Evolutionary conservation across 108 stramenopile genomes (phyloP).

Genomic region (Mediolabrus comicus): DNA sequence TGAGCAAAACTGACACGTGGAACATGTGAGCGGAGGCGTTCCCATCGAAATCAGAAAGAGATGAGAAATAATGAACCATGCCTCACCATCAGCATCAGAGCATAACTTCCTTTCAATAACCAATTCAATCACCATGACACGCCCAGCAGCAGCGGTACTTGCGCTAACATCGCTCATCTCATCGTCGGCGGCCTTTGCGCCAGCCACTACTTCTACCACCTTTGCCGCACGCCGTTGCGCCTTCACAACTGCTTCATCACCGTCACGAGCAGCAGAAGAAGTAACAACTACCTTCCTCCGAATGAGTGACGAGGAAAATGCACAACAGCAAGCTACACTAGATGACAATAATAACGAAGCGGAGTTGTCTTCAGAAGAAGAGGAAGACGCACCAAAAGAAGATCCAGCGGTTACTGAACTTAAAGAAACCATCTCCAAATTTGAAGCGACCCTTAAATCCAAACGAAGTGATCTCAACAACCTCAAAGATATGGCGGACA

Average conservation of each 20-base stretch:
- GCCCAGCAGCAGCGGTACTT: slow-evolving; percentile 6
- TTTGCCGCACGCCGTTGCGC: neutral
- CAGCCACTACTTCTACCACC: neutral
- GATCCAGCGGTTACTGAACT: slow-evolving; percentile 55
- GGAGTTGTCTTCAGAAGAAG: slow-evolving; percentile 16
- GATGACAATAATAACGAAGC: neutral
- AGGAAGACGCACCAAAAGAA: slow-evolving; percentile 40
- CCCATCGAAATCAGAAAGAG: too few relatives aligned
- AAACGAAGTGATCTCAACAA: slow-evolving; percentile 47
- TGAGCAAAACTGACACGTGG: too few relatives aligned
- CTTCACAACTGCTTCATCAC: slow-evolving; percentile 5
- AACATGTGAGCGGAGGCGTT: too few relatives aligned
- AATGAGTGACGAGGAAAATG: slow-evolving; percentile 30
- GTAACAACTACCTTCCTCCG: neutral
- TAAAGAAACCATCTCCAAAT: slow-evolving; percentile 62
- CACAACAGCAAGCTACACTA: slow-evolving; percentile 3
- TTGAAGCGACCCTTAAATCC: slow-evolving; percentile 60
- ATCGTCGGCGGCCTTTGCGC: slow-evolving; percentile 8
- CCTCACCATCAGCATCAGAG: too few relatives aligned
- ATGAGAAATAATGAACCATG: too few relatives aligned
- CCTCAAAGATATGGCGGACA: slow-evolving; percentile 56
- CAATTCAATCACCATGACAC: slow-evolving; percentile 5
- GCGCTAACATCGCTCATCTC: slow-evolving; percentile 13
- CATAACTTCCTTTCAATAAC: neutral
- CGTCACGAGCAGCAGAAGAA: neutral